phyloP scores from a whole-genome alignment of 495 filamentous ascomycete genomes.

The Xylaria venustula region DNA sequence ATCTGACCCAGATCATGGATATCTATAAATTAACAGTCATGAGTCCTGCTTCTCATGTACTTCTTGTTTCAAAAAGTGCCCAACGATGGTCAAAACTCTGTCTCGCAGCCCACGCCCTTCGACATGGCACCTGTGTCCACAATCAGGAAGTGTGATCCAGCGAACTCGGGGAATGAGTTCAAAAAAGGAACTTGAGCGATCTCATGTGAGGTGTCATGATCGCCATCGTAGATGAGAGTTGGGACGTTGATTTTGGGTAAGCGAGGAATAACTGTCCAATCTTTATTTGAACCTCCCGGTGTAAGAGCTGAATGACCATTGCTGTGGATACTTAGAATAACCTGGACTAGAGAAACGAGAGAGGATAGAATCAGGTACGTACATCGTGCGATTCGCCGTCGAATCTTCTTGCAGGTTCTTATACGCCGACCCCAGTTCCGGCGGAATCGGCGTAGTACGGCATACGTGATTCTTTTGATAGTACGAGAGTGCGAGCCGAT shows the following conservation, averaged over 20 bases:
- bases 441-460: constrained; percentile 34
- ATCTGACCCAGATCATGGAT: too few species aligned
- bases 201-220: constrained; percentile 48
- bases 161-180: constrained; percentile 41
- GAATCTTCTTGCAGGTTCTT: constrained; percentile 35
- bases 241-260: constrained; percentile 36
- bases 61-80: constrained; percentile 29
- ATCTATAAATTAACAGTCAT: too few species aligned
- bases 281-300: constrained; percentile 37
- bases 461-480: constrained; percentile 43
- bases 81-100: constrained; percentile 31
- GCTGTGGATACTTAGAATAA: constrained; percentile 26
- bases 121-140: constrained; percentile 45
- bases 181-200: constrained; percentile 44
- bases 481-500: constrained; percentile 36
- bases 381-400: constrained; percentile 46
- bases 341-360: constrained; percentile 14
- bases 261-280: constrained; percentile 33
- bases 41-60: too few species aligned
- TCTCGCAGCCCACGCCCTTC: constrained; percentile 38
- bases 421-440: constrained; percentile 31
- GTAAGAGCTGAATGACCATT: constrained; percentile 44
- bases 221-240: constrained; percentile 48
- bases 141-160: constrained; percentile 43
- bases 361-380: constrained; percentile 1